Evolutionary conservation across 371 early-diverging fungal genomes (phyloP), one percentile per base, ranked within the genome.

Genomic region (Mucor irregularis): DNA sequence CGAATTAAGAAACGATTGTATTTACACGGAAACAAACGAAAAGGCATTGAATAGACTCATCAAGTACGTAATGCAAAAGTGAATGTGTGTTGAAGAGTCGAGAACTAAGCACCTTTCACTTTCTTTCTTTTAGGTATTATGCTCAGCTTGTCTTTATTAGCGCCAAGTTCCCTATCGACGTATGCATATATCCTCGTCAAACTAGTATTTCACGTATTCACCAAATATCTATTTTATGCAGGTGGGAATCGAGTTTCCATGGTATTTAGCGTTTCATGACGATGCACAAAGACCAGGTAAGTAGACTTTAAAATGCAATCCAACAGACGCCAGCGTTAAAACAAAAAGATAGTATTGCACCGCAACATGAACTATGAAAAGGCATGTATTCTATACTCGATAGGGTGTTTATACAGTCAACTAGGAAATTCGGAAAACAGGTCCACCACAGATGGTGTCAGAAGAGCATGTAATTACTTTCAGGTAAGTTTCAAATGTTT

Each of bases 121-220:
- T 19, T 35, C 34, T 35, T n/a, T 55, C n/a, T 8, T 28, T 22
- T 64, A 86, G 89, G 63, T 94, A 94, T 69, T 90, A 89, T 69
- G 91, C 84, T 3, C 95, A 94, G 61, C 79, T 94, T 38, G 81
- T 85, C n/a, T 88, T 88, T 57, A 82, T 92, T 33, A 74, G 87
- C 38, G 78, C 88, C 44, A 93, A 92, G 69, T 95, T 95, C 58
- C 90, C 90, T 8, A 88, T 91, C 26, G 90, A 92, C 71, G 90
- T 90, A 71, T 58, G 82, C 68, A 50, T 57, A 10, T 39, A 7
- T 35, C 35, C n/a, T n/a, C n/a, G n/a, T n/a, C n/a, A n/a, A n/a
- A 13, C 17, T 42, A 24, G 24, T 42, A 11, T 2, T n/a, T n/a
- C n/a, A n/a, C n/a, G n/a, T n/a, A n/a, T n/a, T 22, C 8, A 42